Conservation (phyloP, 305 asterid species). For the Solanum hybrid region DNA sequence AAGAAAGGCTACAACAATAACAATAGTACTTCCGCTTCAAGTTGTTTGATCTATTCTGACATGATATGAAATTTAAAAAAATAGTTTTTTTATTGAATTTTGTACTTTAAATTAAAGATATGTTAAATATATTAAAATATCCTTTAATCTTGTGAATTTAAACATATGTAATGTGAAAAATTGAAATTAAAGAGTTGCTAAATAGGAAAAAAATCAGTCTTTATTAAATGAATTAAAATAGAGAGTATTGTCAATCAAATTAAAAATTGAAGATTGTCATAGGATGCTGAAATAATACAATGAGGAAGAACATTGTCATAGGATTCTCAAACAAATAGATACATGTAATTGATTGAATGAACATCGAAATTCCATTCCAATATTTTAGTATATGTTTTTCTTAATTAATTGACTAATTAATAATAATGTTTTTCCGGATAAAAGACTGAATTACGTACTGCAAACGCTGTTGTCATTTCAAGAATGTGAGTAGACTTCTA, state of each 20-base stretch:
- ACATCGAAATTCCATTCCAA: background rate
- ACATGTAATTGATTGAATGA: background rate
- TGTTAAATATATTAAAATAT: no score
- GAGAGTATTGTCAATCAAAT: background rate
- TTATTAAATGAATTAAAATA: no score
- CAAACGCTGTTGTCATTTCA: slow-evolving; percentile 3
- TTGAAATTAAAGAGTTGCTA: no score
- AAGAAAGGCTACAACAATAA: background rate
- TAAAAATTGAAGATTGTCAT: background rate
- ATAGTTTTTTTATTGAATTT: no score
- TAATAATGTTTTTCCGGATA: background rate
- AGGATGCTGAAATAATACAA: background rate
- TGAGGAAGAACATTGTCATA: background rate
- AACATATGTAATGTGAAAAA: no score
- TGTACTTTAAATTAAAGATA: no score
- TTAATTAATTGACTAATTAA: background rate
- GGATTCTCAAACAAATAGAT: background rate
- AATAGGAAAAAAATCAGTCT: no score
- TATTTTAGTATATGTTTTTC: background rate
- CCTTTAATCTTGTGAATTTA: no score
- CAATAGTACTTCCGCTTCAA: background rate
- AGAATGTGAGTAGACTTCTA: background rate
- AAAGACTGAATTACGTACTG: slow-evolving; percentile 2
- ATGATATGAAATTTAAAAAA: no score
- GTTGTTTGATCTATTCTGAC: background rate